Evolutionary conservation across 1,284 basidiomycete species (phyloP).

Genomic region (Pterulicium gracile): DNA sequence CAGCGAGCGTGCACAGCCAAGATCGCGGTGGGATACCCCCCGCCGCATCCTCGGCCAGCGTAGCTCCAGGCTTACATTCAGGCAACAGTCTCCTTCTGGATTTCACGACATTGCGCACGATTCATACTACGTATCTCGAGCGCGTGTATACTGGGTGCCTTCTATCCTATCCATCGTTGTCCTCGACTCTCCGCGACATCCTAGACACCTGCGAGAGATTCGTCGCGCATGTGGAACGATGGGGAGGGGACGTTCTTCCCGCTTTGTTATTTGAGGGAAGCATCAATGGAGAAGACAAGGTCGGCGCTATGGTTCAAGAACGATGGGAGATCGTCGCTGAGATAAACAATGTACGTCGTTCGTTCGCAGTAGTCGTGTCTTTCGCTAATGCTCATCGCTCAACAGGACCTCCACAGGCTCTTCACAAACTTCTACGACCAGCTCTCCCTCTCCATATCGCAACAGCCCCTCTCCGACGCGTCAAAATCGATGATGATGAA

Average conservation of each 20-base stretch:
- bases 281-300: constrained; percentile 41
- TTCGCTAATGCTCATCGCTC: constrained; percentile 8
- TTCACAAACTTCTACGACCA: constrained; percentile 72
- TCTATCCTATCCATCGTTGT: constrained; percentile 56
- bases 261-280: constrained; percentile 75
- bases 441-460: constrained; percentile 61
- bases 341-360: constrained; percentile 54
- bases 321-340: constrained; percentile 56
- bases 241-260: constrained; percentile 88
- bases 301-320: constrained; percentile 63
- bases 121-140: constrained; percentile 76
- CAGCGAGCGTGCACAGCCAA: constrained; percentile 3
- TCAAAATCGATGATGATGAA: constrained; percentile 61
- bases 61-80: constrained; percentile 17
- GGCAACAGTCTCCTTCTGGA: constrained; percentile 42
- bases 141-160: constrained; percentile 74
- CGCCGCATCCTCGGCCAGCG: constrained; percentile 10
- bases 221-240: constrained; percentile 75
- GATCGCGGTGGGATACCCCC: constrained; percentile 11
- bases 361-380: constrained; percentile 5
- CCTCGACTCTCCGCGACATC: constrained; percentile 56
- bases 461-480: constrained; percentile 56
- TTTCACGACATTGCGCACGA: constrained; percentile 72
- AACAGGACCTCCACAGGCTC: constrained; percentile 47
- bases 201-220: constrained; percentile 79